Evolutionary conservation across 352 stramenopile species (phyloP).

Genomic region (Phytophthora uliginosa): DNA sequence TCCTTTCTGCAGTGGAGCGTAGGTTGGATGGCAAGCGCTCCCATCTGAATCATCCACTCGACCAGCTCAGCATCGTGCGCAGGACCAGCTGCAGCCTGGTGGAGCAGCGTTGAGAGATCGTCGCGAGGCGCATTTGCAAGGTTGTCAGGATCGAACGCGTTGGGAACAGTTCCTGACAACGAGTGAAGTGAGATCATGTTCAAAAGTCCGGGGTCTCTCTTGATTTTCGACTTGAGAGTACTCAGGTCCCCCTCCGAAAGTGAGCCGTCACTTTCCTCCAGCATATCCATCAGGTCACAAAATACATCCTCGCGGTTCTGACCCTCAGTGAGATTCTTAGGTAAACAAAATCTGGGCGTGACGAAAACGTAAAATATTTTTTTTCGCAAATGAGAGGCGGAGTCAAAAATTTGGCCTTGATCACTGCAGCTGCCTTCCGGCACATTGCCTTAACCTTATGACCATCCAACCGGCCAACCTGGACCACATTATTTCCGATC

Average conservation of each 20-base stretch:
- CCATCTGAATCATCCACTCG: conserved; percentile 48
- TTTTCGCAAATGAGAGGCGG: not conserved
- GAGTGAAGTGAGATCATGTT: conserved; percentile 10
- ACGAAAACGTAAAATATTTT: conserved; percentile 21
- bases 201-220: conserved; percentile 14
- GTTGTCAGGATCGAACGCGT: not conserved
- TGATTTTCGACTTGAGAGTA: conserved; percentile 13
- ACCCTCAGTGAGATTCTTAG: not conserved
- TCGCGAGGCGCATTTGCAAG: not conserved
- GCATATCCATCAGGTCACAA: conserved; percentile 19
- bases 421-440: conserved; percentile 5
- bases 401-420: conserved; percentile 27
- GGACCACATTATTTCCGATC: not conserved
- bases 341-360: conserved; percentile 10
- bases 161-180: not conserved
- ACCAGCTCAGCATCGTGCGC: conserved; percentile 31
- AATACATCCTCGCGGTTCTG: conserved; percentile 6
- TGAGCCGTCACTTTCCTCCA: conserved; percentile 16
- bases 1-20: conserved; percentile 19
- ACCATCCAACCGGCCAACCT: not conserved
- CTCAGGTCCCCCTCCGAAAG: conserved; percentile 4
- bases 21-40: conserved; percentile 25
- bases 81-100: conserved; percentile 33
- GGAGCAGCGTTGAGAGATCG: conserved; percentile 25
- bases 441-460: conserved; percentile 3